Evolutionary conservation across 805 yeast genomes (phyloP).

Genomic region (Kuraishia hungarica): DNA sequence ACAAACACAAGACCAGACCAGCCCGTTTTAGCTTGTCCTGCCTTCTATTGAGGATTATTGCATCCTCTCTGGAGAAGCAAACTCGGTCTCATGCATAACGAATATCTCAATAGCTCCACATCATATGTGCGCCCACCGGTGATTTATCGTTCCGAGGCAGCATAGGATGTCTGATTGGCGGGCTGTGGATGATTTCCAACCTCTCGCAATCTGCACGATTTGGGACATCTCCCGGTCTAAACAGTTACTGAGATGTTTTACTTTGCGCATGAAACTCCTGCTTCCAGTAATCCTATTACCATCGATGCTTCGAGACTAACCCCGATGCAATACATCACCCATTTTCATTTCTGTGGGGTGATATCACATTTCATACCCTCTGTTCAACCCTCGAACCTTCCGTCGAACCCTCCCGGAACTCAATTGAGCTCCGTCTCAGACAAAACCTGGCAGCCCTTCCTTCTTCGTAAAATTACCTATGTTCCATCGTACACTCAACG

Average conservation of each 20-base stretch:
- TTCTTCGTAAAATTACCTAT: not conserved
- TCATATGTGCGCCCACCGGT: not conserved
- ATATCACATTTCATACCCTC: too few species aligned
- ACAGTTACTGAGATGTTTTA: not conserved
- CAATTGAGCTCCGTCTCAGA: too few species aligned
- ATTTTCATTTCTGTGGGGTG: too few species aligned
- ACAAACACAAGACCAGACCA: not conserved
- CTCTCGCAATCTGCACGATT: too few species aligned
- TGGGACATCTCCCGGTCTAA: not conserved
- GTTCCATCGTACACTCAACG: not conserved
- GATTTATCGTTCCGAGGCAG: not conserved
- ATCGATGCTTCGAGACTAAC: too few species aligned
- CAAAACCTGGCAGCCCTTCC: not conserved
- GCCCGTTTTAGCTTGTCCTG: not conserved
- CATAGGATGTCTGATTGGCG: not conserved
- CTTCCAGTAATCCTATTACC: not conserved
- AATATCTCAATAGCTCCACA: not conserved
- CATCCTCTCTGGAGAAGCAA: not conserved
- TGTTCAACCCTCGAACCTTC: too few species aligned
- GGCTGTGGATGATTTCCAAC: not conserved
- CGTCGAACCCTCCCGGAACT: too few species aligned
- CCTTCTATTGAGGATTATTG: not conserved
- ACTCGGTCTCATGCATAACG: not conserved
- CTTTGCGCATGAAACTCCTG: not conserved
- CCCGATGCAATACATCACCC: too few species aligned